These are phyloP conservation scores for Fagopyrum esculentum DNA, from an alignment of 148 eudicot genomes.

Conservation along the genomic window DNA sequence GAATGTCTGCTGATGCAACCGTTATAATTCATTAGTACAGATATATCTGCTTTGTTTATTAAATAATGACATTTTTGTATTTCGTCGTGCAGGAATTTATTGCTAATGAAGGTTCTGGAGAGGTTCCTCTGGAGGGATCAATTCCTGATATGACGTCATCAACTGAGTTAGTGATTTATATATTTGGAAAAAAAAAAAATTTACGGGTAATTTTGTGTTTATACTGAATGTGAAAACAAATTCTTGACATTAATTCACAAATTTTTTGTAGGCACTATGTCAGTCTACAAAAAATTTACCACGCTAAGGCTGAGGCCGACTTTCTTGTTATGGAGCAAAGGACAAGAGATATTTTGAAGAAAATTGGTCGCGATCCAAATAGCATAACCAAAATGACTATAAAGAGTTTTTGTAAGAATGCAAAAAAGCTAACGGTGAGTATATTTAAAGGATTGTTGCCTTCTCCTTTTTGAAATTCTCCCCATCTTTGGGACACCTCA, in stretches of 20 bases:
- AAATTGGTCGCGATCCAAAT: conserved; percentile 72
- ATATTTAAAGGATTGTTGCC: conserved; percentile 6
- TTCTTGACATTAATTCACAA: background rate
- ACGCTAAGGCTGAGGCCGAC: conserved; percentile 96
- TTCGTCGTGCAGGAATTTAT: conserved; percentile 61
- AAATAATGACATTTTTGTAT: background rate
- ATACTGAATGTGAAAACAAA: background rate
- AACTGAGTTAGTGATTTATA: conserved; percentile 52
- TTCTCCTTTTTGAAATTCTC: background rate
- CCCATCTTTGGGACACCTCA: background rate
- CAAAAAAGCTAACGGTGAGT: conserved; percentile 82
- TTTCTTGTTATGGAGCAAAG: conserved; percentile 56
- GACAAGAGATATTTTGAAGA: conserved; percentile 58
- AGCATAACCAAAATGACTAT: conserved; percentile 57
- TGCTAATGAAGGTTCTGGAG: conserved; percentile 83
- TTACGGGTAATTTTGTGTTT: conserved; percentile 33
- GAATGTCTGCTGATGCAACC: background rate
- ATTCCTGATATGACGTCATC: conserved; percentile 99
- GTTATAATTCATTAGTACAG: background rate
- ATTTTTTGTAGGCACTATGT: conserved; percentile 59
- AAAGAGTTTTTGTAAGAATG: conserved; percentile 89
- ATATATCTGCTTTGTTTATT: background rate
- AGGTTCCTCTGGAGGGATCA: conserved; percentile 93
- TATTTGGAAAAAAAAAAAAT: background rate
- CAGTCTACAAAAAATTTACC: conserved; percentile 85